phyloP scores from a whole-genome alignment of 805 yeast genomes.

The Candida ficus region DNA sequence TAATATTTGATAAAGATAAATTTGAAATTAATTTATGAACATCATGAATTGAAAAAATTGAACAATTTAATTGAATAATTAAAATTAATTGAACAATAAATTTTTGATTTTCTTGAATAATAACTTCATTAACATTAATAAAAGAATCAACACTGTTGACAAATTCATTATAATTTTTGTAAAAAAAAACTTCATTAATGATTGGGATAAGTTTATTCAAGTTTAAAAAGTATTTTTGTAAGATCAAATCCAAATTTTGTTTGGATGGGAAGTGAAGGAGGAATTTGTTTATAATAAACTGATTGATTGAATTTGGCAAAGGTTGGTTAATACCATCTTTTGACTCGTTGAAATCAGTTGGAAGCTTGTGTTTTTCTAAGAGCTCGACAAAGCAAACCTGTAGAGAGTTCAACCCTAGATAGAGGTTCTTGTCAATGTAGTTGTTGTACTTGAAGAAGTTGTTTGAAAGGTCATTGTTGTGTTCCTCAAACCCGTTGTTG shows the following conservation, averaged over 20 bases:
- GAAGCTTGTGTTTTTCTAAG: conserved; percentile 10
- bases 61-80: conserved; percentile 25
- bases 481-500: neutral
- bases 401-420: conserved; percentile 23
- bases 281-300: conserved; percentile 16
- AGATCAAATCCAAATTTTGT: conserved; percentile 22
- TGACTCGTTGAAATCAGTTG: conserved; percentile 25
- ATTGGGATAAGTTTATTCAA: conserved; percentile 23
- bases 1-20: conserved; percentile 15
- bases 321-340: conserved; percentile 19
- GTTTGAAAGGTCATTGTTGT: conserved; percentile 9
- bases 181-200: conserved; percentile 22
- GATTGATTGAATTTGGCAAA: conserved; percentile 20
- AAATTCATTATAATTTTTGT: conserved; percentile 17
- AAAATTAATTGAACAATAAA: conserved; percentile 43
- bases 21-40: conserved; percentile 21
- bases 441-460: conserved; percentile 25
- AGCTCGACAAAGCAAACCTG: conserved; percentile 18
- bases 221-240: conserved; percentile 24
- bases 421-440: conserved; percentile 17
- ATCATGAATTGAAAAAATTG: conserved; percentile 25
- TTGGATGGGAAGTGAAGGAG: conserved; percentile 24
- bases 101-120: conserved; percentile 5
- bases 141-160: conserved; percentile 13
- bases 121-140: conserved; percentile 1